Base-by-base conservation (phyloP, 169 alveolate species). In the Plasmodium cynomolgi region DNA sequence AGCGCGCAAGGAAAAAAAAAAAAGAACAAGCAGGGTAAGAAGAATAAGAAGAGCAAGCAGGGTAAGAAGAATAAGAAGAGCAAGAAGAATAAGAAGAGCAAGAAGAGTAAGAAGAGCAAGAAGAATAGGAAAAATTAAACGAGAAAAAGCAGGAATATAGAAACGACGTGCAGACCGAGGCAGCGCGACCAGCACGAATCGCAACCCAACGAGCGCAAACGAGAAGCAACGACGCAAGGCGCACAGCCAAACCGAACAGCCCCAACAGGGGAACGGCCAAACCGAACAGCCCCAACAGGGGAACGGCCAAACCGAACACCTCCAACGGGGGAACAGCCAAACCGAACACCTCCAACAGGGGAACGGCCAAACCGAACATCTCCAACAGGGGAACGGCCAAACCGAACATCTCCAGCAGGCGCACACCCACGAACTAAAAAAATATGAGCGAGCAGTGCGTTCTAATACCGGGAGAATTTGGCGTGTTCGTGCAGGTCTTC, bases 401-500 rank as follows among this genome's bases (percentile, higher is more conserved):
- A n/a, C n/a, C n/a, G n/a, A n/a, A n/a, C n/a, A n/a, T n/a, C n/a
- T n/a, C n/a, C n/a, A n/a, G n/a, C n/a, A 77, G 33, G 56, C 15
- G 47, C 47, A 23, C 37, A 77, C 39, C 23, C 15, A 77, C 56
- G 31, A 17, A 17, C 26, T 82, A 34, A 2, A 41, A 13, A 47
- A 73, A 47, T 50, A 75, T 71, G 95, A 50, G 71, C 56, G 83
- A 58, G 15, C 85, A 17, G 91, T 96, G 98, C 44, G 83, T 94
- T 68, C 71, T 96, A n/a, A 50, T 96, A 33, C 98, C 98, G 23
- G 97, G 98, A 15, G 75, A 95, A 20, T 96, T 96, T 44, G 98
- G 98, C 3, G 44, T 96, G 29, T 47, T 95, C 47, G 96, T 96
- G 75, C 98, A 96, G 95, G 73, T 96, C 34, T 44, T 95, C 26